Evolutionary conservation across 768 basidiomycete species (phyloP).

Genomic region (Pulveroboletus sp.): DNA sequence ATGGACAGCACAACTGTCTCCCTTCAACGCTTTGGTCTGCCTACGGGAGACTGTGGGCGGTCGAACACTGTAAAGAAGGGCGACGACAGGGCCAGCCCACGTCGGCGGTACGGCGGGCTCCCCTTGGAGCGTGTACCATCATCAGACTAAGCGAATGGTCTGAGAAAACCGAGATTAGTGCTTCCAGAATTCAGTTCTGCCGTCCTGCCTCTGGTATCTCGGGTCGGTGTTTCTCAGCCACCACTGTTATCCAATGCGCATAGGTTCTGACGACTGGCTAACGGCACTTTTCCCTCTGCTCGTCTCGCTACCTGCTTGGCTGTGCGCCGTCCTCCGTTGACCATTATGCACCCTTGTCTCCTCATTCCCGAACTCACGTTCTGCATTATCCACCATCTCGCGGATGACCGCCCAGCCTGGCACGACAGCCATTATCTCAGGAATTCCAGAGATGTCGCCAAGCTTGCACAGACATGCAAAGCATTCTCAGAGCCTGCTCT

Average conservation of each 20-base stretch:
- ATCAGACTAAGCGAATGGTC: conserved; percentile 8
- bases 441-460: conserved; percentile 23
- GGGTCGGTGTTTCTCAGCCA: conserved; percentile 1
- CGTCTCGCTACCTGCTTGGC: background rate
- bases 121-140: background rate
- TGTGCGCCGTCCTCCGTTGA: background rate
- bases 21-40: background rate
- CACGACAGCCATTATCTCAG: conserved; percentile 15
- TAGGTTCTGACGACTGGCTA: background rate
- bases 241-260: background rate
- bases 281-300: background rate
- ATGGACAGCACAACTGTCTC: background rate
- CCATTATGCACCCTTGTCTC: conserved; percentile 28
- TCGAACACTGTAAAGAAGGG: background rate
- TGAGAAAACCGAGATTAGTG: conserved; percentile 12
- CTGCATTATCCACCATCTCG: conserved; percentile 23
- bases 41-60: background rate
- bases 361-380: conserved; percentile 25
- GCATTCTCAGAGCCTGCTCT: conserved; percentile 25
- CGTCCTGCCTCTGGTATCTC: background rate
- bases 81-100: background rate
- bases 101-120: background rate
- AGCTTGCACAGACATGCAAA: conserved; percentile 28
- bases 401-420: conserved; percentile 15
- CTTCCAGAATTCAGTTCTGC: conserved; percentile 1